A percentile compares a stretch with the other conserved stretches of the same genome.
phyloP scores from a whole-genome alignment of 805 yeast genomes.

The Candida ficus region DNA sequence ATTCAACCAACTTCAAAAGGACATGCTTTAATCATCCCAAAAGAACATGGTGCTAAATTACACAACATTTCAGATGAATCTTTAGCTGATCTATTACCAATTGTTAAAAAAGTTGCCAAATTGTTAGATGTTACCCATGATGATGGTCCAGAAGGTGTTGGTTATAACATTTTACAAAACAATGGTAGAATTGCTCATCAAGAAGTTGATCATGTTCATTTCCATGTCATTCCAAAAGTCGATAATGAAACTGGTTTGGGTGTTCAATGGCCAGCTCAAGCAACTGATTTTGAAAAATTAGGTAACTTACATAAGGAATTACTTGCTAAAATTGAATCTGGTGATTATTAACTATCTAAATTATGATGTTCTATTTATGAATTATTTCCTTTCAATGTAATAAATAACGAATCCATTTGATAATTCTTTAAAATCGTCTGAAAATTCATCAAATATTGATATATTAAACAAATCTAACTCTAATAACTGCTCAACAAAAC shows the following conservation, averaged over 20 bases:
- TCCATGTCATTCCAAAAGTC: constrained; percentile 91
- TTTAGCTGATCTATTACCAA: constrained; percentile 79
- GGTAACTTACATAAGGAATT: constrained; percentile 63
- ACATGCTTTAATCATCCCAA: constrained; percentile 87
- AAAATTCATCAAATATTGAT: constrained; percentile 27
- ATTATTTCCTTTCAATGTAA: constrained; percentile 20
- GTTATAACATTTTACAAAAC: constrained; percentile 88
- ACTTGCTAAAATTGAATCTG: constrained; percentile 34
- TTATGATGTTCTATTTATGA: too few species aligned
- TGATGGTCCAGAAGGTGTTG: constrained; percentile 61
- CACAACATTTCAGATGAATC: constrained; percentile 93
- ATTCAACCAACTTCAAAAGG: constrained; percentile 90
- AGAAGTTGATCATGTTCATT: constrained; percentile 92
- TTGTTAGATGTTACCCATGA: constrained; percentile 62
- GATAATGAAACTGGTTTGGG: constrained; percentile 67
- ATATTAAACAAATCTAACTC: constrained; percentile 28
- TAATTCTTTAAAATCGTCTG: constrained; percentile 24
- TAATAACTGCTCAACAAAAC: constrained; percentile 34
- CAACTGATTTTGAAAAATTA: constrained; percentile 68
- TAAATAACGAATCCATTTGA: constrained; percentile 42
- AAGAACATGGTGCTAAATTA: constrained; percentile 86
- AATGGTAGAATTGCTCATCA: constrained; percentile 96
- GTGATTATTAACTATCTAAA: constrained; percentile 11
- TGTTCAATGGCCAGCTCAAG: constrained; percentile 93
- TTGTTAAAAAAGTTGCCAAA: constrained; percentile 78